Evolutionary conservation across 192 early-diverging fungal genomes (phyloP).

Genomic region (Geranomyces variabilis): DNA sequence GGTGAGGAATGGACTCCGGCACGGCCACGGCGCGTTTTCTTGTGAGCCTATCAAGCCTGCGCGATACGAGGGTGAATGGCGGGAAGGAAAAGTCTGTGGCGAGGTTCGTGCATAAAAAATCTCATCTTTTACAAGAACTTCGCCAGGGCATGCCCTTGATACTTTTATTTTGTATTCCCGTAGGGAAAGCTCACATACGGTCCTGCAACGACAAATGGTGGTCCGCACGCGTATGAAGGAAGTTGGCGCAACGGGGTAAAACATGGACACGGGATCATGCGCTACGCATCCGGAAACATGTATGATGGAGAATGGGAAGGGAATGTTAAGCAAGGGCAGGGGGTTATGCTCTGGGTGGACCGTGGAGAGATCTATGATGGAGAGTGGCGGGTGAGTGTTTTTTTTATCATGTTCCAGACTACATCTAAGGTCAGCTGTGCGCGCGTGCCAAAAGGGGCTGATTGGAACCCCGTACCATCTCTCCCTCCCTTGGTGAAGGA

Average conservation of each 20-base stretch:
- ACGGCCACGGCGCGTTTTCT: slow-evolving; percentile 47
- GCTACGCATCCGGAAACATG: slow-evolving; percentile 56
- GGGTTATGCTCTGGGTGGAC: slow-evolving; percentile 54
- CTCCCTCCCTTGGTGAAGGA: slow-evolving; percentile 33
- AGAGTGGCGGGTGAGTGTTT: slow-evolving; percentile 50
- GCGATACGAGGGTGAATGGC: slow-evolving; percentile 53
- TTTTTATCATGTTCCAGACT: no score
- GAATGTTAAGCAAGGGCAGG: slow-evolving; percentile 53
- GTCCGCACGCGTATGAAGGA: slow-evolving; percentile 42
- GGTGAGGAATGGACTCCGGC: slow-evolving; percentile 48
- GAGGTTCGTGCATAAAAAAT: slow-evolving; percentile 27
- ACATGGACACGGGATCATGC: slow-evolving; percentile 54
- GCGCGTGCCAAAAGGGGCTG: background rate
- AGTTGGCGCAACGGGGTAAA: slow-evolving; percentile 48
- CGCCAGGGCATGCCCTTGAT: no score
- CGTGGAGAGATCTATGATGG: slow-evolving; percentile 52
- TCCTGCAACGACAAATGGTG: background rate
- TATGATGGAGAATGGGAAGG: slow-evolving; percentile 57
- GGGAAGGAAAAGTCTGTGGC: slow-evolving; percentile 47
- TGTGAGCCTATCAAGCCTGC: slow-evolving; percentile 15
- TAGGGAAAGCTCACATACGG: slow-evolving; percentile 43
- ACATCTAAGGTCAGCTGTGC: background rate
- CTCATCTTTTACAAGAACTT: no score
- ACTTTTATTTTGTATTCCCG: background rate
- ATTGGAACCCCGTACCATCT: background rate